Conservation (phyloP, 805 yeast species). For the Candida caryicola region DNA sequence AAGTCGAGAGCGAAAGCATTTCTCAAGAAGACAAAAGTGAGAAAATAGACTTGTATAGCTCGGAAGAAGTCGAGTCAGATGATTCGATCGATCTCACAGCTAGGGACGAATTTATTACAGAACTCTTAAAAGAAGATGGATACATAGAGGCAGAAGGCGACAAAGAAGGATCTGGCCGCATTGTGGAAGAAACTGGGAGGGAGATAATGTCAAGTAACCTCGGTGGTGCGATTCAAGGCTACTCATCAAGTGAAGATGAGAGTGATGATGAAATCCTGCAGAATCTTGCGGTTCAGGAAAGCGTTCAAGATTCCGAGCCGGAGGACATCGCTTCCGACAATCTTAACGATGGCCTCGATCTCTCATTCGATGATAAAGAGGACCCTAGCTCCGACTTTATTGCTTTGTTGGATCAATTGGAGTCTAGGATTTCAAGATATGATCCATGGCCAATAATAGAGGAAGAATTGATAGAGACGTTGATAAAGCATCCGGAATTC, state of each 20-base stretch:
- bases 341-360: constrained; percentile 8
- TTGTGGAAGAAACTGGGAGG: not conserved
- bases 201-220: constrained; percentile 2
- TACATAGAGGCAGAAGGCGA: constrained; percentile 8
- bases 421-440: constrained; percentile 26
- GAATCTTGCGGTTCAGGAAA: not conserved
- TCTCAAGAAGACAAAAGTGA: not conserved
- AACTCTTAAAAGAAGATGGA: constrained; percentile 21
- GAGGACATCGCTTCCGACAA: constrained; percentile 3
- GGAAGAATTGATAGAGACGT: constrained; percentile 30
- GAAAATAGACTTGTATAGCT: not conserved
- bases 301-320: constrained; percentile 1
- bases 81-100: constrained; percentile 11
- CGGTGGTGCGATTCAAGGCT: constrained; percentile 17
- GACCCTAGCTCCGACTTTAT: constrained; percentile 18
- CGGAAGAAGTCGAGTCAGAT: constrained; percentile 3
- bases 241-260: constrained; percentile 25
- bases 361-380: constrained; percentile 7
- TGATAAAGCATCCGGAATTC: constrained; percentile 27
- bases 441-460: constrained; percentile 40
- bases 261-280: constrained; percentile 9
- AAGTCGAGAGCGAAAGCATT: not conserved
- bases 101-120: constrained; percentile 12
- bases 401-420: constrained; percentile 22
- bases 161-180: no score